A percentile compares a stretch with the other conserved stretches of the same genome.
These are phyloP conservation scores for Lactifluus echinatus DNA, from an alignment of 768 basidiomycete species.

Conservation along the genomic window DNA sequence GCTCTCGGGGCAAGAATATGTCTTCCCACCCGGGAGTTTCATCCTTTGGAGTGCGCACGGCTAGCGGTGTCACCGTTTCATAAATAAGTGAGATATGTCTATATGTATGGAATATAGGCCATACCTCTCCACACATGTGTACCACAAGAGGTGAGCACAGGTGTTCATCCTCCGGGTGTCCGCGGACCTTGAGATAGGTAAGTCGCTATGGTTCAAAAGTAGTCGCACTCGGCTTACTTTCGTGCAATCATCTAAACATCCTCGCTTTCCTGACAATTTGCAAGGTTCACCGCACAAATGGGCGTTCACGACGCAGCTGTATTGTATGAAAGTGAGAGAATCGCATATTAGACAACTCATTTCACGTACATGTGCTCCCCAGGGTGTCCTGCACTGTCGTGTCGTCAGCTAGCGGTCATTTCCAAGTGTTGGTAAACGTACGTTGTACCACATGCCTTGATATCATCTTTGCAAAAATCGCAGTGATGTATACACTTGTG, in stretches of 20 bases:
- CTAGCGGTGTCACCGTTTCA: background rate
- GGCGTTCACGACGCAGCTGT: slow-evolving; percentile 38
- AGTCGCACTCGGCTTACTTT: slow-evolving; percentile 31
- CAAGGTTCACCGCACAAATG: slow-evolving; percentile 51
- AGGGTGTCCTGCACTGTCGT: slow-evolving; percentile 44
- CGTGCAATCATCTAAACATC: slow-evolving; percentile 45
- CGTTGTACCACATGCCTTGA: slow-evolving; percentile 38
- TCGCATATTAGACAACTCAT: background rate
- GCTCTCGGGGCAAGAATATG: slow-evolving; percentile 10
- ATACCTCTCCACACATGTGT: slow-evolving; percentile 52
- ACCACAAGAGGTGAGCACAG: slow-evolving; percentile 43
- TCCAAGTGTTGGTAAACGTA: slow-evolving; percentile 24
- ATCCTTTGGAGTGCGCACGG: slow-evolving; percentile 16
- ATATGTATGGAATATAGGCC: background rate
- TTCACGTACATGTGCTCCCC: slow-evolving; percentile 44
- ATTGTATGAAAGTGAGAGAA: background rate
- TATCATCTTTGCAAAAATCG: slow-evolving; percentile 33
- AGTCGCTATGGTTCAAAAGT: background rate
- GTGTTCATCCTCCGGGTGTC: slow-evolving; percentile 42
- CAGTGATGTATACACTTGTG: slow-evolving; percentile 41
- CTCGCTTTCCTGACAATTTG: slow-evolving; percentile 35
- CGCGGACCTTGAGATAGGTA: slow-evolving; percentile 31
- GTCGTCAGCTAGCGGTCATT: background rate
- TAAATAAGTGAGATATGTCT: background rate
- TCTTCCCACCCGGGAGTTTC: background rate